Evolutionary conservation across 495 filamentous ascomycete species (phyloP), one percentile per base, ranked within the genome.

Genomic region (Aspergillus avenaceus): DNA sequence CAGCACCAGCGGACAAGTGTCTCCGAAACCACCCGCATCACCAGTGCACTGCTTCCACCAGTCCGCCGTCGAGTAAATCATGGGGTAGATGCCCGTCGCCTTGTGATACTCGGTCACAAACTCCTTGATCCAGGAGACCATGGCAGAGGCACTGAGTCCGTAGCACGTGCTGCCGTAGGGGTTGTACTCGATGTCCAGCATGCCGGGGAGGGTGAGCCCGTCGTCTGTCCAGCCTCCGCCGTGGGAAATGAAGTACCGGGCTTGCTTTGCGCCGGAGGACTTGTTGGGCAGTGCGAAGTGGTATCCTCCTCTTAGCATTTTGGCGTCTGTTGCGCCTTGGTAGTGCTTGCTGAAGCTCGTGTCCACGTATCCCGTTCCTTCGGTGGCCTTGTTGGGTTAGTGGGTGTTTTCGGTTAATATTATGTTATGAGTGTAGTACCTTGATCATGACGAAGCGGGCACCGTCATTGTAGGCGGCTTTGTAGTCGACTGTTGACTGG

Each of bases 381-480:
- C 77, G 9, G 80, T 83, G 14, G 81, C 78, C 78, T 82, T 8
- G 5, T 13, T 11, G 0, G 2, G 21, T 5, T 11, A n/a, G 28
- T 45, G 25, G 34, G 23, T 28, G 24, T 32, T 11, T 1, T 6
- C n/a, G 38, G 4, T 41, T 9, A n/a, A 23, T 14, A 2, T 1
- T 12, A 12, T 13, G 2, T 9, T 14, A 23, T 23, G 8, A 25
- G 12, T 14, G 6, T n/a, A 47, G 45, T 40, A 77, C 83, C 74
- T 87, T 87, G 70, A 86, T 84, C 36, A 85, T 83, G 53, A 84
- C 83, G 49, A 86, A 87, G 16, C 82, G 77, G n/a, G 80, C 79
- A 18, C 83, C 83, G 14, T 68, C 54, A 18, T 46, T 63, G 50
- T 85, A 82, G 2, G 82, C 83, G 14, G 60, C 66, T 0, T 63